Base-by-base conservation (phyloP, 2,329 filamentous ascomycete genomes). In the Trichoderma koningii region DNA sequence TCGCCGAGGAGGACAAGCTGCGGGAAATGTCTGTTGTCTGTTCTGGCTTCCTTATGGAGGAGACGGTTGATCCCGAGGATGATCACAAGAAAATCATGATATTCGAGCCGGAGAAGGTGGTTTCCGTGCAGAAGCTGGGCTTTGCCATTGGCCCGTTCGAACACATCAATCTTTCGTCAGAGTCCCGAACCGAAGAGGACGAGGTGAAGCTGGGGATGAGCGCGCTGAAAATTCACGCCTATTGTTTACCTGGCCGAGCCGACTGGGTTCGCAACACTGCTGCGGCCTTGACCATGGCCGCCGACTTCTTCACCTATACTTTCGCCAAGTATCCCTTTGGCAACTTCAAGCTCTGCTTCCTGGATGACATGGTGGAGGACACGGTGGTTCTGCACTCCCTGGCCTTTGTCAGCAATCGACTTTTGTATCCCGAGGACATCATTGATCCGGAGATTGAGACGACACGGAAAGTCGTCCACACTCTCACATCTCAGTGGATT, bases 61-160 rank as follows among this genome's bases (percentile, higher is more conserved):
- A 98, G 73, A 84, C 89, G 47, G 81, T 89, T 38, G 91, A 97
- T 71, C 85, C 89, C 14, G 84, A 85, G 28, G 91, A 98, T 70
- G 83, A 91, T 62, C 87, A 86, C 26, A 93, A 92, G 74, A 97
- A 96, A 77, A 93, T 92, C 2, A 91, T 95, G 74, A 91, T 89
- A 0, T 99, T 98, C 73, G 87, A 88, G 63, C 89, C 91, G 56
- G 85, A 85, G 66, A 87, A 88, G 67, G 87, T 90, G 57, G 87
- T 95, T 9, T 88, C 93, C 1, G 89, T 94, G 1, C 90, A 93
- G 68, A 94, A 98, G 74, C 88, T 99, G 68, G 94, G 93, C 5
- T 97, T 99, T 75, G 91, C 93, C 2, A 86, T 98, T 64, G 95
- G 96, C 0, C 95, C 96, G 0, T 99, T 99, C 74, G 93, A 98